Conservation (phyloP, 2,329 filamentous ascomycete genomes). For the Bertia moriformis region DNA sequence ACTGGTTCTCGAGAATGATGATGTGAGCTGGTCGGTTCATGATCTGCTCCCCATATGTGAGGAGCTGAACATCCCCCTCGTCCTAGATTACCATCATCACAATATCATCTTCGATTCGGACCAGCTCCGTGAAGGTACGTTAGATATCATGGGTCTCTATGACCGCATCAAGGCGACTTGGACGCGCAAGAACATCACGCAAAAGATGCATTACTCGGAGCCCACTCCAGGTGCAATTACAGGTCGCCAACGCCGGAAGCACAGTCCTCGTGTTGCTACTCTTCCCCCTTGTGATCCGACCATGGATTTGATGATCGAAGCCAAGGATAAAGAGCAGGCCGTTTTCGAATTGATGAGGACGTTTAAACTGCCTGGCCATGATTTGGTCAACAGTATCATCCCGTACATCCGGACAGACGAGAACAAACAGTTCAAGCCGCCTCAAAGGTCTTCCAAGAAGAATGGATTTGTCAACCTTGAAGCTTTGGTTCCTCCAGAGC, state of each 20-base stretch:
- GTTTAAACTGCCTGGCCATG: constrained; percentile 69
- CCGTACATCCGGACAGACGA: constrained; percentile 68
- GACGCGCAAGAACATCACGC: constrained; percentile 68
- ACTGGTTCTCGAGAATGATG: constrained; percentile 85
- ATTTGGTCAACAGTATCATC: constrained; percentile 62
- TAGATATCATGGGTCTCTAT: constrained; percentile 63
- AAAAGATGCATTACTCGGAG: constrained; percentile 97
- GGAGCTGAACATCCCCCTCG: constrained; percentile 82
- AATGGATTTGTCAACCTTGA: constrained; percentile 10
- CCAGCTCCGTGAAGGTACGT: constrained; percentile 67
- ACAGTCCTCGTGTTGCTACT: constrained; percentile 64
- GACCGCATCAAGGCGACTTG: constrained; percentile 72
- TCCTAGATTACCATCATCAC: constrained; percentile 89
- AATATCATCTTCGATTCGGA: constrained; percentile 75
- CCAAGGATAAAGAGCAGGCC: constrained; percentile 94
- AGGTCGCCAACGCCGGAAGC: constrained; percentile 65
- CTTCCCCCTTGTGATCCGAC: constrained; percentile 68
- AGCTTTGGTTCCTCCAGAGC: constrained; percentile 22
- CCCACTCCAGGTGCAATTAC: constrained; percentile 65
- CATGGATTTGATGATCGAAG: constrained; percentile 98
- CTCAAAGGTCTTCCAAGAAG: constrained; percentile 28
- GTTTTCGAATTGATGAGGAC: constrained; percentile 87
- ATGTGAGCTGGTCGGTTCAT: constrained; percentile 83
- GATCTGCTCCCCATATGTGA: constrained; percentile 82
- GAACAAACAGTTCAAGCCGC: constrained; percentile 34